Percentiles rank a stretch among this genome's conserved stretches.
These are phyloP conservation scores for Fomitopsis betulina DNA, from an alignment of 1,284 basidiomycete species.

Conservation along the genomic window DNA sequence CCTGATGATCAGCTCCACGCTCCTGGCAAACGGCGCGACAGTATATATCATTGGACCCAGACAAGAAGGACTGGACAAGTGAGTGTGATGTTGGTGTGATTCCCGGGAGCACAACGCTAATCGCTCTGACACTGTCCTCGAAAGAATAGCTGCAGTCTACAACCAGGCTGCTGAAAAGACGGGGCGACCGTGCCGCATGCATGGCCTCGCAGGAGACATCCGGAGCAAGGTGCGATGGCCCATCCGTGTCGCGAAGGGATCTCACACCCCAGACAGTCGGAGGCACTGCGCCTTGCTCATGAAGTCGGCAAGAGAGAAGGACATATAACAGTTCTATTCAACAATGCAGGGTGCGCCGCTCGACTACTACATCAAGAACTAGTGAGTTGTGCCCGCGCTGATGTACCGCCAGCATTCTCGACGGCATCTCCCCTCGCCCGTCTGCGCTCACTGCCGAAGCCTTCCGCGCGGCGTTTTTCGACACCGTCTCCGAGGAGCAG, in stretches of 20 bases:
- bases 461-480: slow-evolving; percentile 37
- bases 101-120: background rate
- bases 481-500: slow-evolving; percentile 33
- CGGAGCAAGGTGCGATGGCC: slow-evolving; percentile 34
- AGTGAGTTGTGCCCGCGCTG: background rate
- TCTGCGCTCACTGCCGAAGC: slow-evolving; percentile 30
- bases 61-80: slow-evolving; percentile 39
- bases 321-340: slow-evolving; percentile 42
- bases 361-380: background rate
- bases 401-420: slow-evolving; percentile 4
- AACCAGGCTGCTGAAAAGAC: slow-evolving; percentile 34
- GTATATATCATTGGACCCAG: slow-evolving; percentile 45
- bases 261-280: slow-evolving; percentile 26
- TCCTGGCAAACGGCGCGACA: slow-evolving; percentile 46
- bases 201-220: slow-evolving; percentile 41
- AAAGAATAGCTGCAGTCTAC: slow-evolving; percentile 33
- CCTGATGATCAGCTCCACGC: slow-evolving; percentile 41
- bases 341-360: slow-evolving; percentile 31
- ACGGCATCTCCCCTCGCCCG: slow-evolving; percentile 32
- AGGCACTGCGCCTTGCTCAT: slow-evolving; percentile 40
- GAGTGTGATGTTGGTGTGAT: slow-evolving; percentile 1
- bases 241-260: background rate
- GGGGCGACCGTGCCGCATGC: slow-evolving; percentile 32
- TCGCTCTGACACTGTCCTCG: background rate
- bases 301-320: slow-evolving; percentile 35